Conservation (phyloP, 352 stramenopile species). For the Albugo laibachii region DNA sequence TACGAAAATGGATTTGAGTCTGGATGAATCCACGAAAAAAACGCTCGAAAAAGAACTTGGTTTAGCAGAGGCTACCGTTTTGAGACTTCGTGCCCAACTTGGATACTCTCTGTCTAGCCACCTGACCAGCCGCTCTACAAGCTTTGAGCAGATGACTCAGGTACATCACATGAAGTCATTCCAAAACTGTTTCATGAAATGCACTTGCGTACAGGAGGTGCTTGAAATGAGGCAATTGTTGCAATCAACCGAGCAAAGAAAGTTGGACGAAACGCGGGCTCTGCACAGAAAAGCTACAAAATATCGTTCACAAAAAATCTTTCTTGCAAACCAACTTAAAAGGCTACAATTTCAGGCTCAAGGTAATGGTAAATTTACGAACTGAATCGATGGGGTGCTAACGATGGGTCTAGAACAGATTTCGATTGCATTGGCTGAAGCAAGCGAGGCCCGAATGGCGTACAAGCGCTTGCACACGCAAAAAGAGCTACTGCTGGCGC, state of each 20-base stretch:
- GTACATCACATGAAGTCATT: constrained; percentile 12
- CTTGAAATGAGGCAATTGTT: too few relatives aligned
- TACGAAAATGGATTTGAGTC: constrained; percentile 7
- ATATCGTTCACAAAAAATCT: too few relatives aligned
- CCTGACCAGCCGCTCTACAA: constrained; percentile 41
- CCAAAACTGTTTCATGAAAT: too few relatives aligned
- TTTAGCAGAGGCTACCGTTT: constrained; percentile 37
- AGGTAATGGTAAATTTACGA: too few relatives aligned
- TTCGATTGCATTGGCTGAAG: constrained; percentile 64
- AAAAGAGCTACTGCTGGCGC: constrained; percentile 58
- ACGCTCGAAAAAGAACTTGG: constrained; percentile 50
- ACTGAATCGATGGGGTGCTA: too few relatives aligned
- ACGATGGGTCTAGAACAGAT: too few relatives aligned
- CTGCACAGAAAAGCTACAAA: constrained; percentile 26
- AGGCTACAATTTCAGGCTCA: too few relatives aligned
- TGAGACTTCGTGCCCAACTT: constrained; percentile 51
- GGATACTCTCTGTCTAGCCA: constrained; percentile 61
- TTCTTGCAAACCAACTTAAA: too few relatives aligned
- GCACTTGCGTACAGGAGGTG: too few relatives aligned
- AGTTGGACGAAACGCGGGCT: too few relatives aligned
- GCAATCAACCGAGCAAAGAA: too few relatives aligned
- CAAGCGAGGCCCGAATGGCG: constrained; percentile 70
- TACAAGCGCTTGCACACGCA: constrained; percentile 66
- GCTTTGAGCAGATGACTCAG: constrained; percentile 49
- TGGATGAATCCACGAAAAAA: constrained; percentile 24